Conservation (phyloP, 768 basidiomycete genomes). For the Pleurotus salmoneostramineus region DNA sequence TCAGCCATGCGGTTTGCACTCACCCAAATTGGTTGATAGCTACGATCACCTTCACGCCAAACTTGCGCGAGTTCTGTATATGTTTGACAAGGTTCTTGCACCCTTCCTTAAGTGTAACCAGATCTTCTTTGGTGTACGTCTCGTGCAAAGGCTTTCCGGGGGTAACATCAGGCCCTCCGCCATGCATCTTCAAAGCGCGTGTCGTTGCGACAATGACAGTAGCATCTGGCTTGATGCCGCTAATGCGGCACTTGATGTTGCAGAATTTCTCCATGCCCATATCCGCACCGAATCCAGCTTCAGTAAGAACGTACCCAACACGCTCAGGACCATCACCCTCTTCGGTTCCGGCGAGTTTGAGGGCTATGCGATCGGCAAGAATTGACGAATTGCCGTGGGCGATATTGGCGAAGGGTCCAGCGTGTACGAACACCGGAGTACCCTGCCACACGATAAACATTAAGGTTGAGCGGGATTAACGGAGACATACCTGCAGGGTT, state of each 20-base stretch:
- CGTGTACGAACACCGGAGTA: constrained; percentile 98
- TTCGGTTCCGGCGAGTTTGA: constrained; percentile 96
- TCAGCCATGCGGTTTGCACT: constrained; percentile 26
- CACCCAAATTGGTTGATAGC: constrained; percentile 95
- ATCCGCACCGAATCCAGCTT: constrained; percentile 98
- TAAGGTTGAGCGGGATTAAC: background rate
- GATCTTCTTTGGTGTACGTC: constrained; percentile 91
- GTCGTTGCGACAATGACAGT: constrained; percentile 96
- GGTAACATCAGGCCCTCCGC: constrained; percentile 93
- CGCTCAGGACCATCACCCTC: constrained; percentile 79
- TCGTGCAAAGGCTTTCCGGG: constrained; percentile 93
- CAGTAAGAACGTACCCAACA: constrained; percentile 94
- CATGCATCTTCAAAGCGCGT: constrained; percentile 98
- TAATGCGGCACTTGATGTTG: constrained; percentile 97
- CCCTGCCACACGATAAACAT: constrained; percentile 42
- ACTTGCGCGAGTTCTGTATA: constrained; percentile 93
- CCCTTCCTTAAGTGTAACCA: constrained; percentile 85
- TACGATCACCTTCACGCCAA: constrained; percentile 94
- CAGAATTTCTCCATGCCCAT: constrained; percentile 99
- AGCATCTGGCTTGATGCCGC: constrained; percentile 90
- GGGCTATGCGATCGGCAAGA: constrained; percentile 92
- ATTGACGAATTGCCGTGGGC: constrained; percentile 99
- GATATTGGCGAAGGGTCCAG: constrained; percentile 98
- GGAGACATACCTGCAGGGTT: constrained; percentile 66
- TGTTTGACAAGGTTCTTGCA: constrained; percentile 92